Evolutionary conservation across 1,284 basidiomycete genomes (phyloP).

Genomic region (Ceratobasidium sp.): DNA sequence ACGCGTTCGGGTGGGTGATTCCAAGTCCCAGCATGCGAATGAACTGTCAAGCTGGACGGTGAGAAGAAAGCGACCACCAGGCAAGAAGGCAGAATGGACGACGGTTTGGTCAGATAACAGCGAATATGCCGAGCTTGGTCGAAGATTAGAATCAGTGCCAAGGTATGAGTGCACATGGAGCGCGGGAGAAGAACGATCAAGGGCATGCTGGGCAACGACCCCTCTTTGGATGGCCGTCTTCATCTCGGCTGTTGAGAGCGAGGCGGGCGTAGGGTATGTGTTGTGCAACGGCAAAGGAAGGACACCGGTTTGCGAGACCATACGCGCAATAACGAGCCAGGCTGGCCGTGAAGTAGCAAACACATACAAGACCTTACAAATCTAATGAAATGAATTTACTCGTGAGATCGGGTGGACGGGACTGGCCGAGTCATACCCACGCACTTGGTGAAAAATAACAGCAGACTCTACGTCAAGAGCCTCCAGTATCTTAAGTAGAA

Average conservation of each 20-base stretch:
- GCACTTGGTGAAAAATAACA: conserved; percentile 11
- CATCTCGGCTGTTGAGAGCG: conserved; percentile 30
- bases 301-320: conserved; percentile 17
- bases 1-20: conserved; percentile 33
- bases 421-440: neutral
- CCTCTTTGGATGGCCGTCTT: conserved; percentile 33
- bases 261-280: conserved; percentile 27
- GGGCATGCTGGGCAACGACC: conserved; percentile 22
- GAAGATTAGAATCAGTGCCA: conserved; percentile 32
- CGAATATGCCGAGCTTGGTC: conserved; percentile 27
- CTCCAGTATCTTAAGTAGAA: conserved; percentile 37
- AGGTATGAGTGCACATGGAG: conserved; percentile 40
- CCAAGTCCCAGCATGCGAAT: conserved; percentile 36
- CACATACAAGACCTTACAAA: conserved; percentile 31
- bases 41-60: conserved; percentile 39
- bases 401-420: conserved; percentile 16
- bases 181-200: conserved; percentile 38
- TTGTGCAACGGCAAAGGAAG: conserved; percentile 32
- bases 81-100: conserved; percentile 39
- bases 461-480: conserved; percentile 31
- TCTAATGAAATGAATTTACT: conserved; percentile 12
- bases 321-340: conserved; percentile 36
- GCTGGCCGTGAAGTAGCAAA: conserved; percentile 37
- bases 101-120: conserved; percentile 31
- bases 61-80: conserved; percentile 40